Evolutionary conservation across 768 basidiomycete genomes (phyloP), one percentile per base, ranked within the genome.

Genomic region (Naganishia vaughanmartiniae): DNA sequence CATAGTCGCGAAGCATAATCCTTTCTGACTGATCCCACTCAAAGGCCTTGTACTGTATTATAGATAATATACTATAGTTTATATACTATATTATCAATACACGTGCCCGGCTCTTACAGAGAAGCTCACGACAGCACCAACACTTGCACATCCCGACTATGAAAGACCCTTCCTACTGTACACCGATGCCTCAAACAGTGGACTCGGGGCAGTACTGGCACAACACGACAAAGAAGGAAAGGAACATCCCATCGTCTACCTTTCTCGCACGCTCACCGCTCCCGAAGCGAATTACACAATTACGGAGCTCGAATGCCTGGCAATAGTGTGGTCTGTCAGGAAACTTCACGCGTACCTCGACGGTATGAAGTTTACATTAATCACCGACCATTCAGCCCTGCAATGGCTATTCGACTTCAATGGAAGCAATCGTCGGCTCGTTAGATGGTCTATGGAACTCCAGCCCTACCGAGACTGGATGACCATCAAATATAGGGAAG

Each of bases 331-430:
- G 45, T 24, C 66, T 51, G 55, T 58, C 42, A 33, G 24, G 34
- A 67, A 72, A 26, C 56, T 68, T 19, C 66, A 71, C 30, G 67
- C 70, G 17, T 70, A 70, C 45, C 39, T 70, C 15, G 60, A 65
- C 26, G 70, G 70, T 31, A 15, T 26, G 11, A n/a, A 19, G 42
- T 72, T 67, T 31, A 60, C 65, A 21, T 24, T 67, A 33, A 31
- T 57, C 33, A 72, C 70, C n/a, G 66, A 58, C 45, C 66, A 68
- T 42, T 45, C 66, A n/a, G 55, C 66, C 15, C 31, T 68, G 17
- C 54, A 57, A 36, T 60, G 66, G 66, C n/a, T n/a, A n/a, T n/a
- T n/a, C n/a, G n/a, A n/a, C n/a, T n/a, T n/a, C n/a, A n/a, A 21
- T 71, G 12, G 66, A 30, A 53, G 26, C 17, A 67, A 67, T 34